These are phyloP conservation scores for Ramichloridium luteum DNA, from an alignment of 2,329 filamentous ascomycete genomes.

Conservation along the genomic window DNA sequence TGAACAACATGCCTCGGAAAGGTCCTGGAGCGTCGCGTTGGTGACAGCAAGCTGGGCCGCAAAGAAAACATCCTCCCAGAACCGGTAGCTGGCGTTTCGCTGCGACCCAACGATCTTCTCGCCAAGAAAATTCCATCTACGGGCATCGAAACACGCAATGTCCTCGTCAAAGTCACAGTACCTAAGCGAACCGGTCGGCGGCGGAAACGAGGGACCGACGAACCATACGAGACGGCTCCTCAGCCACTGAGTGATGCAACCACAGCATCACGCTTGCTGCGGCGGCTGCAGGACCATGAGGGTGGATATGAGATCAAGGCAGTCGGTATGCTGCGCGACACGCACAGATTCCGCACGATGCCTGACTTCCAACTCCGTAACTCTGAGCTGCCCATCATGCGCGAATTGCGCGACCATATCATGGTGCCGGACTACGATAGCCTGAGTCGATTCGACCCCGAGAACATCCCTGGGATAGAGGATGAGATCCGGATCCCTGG, in stretches of 20 bases:
- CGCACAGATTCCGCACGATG: constrained; percentile 74
- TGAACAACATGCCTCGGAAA: constrained; percentile 11
- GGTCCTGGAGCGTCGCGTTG: constrained; percentile 23
- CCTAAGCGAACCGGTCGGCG: constrained; percentile 79
- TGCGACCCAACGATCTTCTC: constrained; percentile 68
- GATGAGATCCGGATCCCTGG: constrained; percentile 47
- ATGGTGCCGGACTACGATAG: constrained; percentile 52
- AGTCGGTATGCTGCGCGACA: constrained; percentile 54
- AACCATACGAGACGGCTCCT: constrained; percentile 32
- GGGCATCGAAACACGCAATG: constrained; percentile 63
- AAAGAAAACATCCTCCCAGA: constrained; percentile 22
- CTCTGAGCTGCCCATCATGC: constrained; percentile 45
- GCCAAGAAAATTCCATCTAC: constrained; percentile 68
- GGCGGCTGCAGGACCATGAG: constrained; percentile 20
- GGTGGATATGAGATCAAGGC: constrained; percentile 19
- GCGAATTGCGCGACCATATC: constrained; percentile 57
- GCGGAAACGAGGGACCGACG: constrained; percentile 64
- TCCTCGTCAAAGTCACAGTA: constrained; percentile 75
- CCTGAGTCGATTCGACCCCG: constrained; percentile 52
- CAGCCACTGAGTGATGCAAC: neutral
- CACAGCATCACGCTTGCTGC: constrained; percentile 8
- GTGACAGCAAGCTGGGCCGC: constrained; percentile 18
- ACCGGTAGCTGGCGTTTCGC: constrained; percentile 52
- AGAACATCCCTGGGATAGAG: constrained; percentile 46
- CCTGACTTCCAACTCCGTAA: constrained; percentile 60